phyloP scores from a whole-genome alignment of 1,139 yeast genomes.

The Sugiyamaella sp. region DNA sequence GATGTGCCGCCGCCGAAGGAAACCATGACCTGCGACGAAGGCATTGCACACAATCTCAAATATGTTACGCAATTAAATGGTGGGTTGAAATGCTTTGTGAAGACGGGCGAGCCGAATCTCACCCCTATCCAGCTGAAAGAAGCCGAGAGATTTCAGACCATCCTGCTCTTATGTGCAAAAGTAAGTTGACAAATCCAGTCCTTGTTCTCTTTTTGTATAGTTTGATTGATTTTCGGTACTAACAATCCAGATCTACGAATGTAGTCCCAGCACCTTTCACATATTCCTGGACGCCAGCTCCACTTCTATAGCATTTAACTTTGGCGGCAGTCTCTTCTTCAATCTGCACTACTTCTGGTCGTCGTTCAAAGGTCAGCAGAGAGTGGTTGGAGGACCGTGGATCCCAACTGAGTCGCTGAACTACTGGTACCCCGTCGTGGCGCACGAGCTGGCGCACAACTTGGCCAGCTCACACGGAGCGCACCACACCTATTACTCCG shows the following conservation, averaged over 20 bases:
- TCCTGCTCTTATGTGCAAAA: conserved; percentile 20
- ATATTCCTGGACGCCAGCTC: conserved; percentile 36
- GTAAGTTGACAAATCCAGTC: conserved; percentile 18
- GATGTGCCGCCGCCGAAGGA: conserved; percentile 17
- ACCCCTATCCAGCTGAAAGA: conserved; percentile 19
- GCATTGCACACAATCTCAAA: conserved; percentile 5
- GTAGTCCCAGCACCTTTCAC: conserved; percentile 35
- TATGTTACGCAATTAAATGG: conserved; percentile 5
- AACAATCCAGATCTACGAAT: conserved; percentile 28
- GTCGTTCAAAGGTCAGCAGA: conserved; percentile 24
- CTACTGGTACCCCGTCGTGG: conserved; percentile 47
- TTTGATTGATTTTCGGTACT: too few relatives aligned
- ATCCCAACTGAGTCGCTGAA: conserved; percentile 35
- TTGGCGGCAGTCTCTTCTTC: conserved; percentile 45
- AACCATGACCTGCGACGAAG: conserved; percentile 14
- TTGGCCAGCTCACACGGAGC: conserved; percentile 43
- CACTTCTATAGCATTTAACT: conserved; percentile 44
- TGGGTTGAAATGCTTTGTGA: conserved; percentile 20
- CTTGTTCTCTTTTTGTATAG: too few relatives aligned
- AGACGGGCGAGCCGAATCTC: conserved; percentile 15
- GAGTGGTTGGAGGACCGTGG: conserved; percentile 28
- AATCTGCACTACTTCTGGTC: conserved; percentile 39
- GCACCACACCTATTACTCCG: conserved; percentile 44
- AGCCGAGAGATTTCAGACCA: conserved; percentile 22
- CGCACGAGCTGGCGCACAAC: conserved; percentile 50